Base-by-base conservation (phyloP, 148 eudicot genomes). In the Simmondsia chinensis region DNA sequence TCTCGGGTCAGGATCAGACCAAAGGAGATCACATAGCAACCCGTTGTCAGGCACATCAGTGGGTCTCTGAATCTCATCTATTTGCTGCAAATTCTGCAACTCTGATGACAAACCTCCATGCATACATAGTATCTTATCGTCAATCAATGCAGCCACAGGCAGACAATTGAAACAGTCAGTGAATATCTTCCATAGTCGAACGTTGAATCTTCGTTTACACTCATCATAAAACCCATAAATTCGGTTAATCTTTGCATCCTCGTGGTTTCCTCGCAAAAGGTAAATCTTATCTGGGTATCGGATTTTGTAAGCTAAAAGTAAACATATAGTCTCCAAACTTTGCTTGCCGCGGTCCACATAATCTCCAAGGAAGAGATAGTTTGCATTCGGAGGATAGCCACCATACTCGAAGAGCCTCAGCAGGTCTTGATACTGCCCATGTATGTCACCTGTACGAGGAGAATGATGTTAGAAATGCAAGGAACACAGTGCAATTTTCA, bases 101-200 rank as follows among this genome's bases (percentile, higher is more conserved):
- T 79, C 87, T 3, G 93, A 93, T 23, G 96, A 87, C 37, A 87
- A 49, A 40, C 96, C 96, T 26, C 96, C 96, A 44, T 87, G 96
- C 96, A 87, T 87, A 28, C 96, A 87, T 12, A 87, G 33, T 50
- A 87, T 87, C 56, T 82, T 87, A 2, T 69, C 84, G 37, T 82
- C 93, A n/a, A 87, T 70, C 13, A 87, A 71, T 15, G 96, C 96
- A 52, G 79, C 72, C 39, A 87, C 83, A 1, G 96, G 96, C 70
- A 87, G 66, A 60, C 87, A 82, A 52, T 87, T 82, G 48, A 87
- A 87, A 69, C 96, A 87, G 46, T 87, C 96, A 0, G 96, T 82
- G 71, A 87, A 87, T 48, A 82, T 87, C 73, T 87, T 87, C 96
- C 96, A 87, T n/a, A 87, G 70, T 6, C 96, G 73, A 24, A 87